These are phyloP conservation scores for Aspergillus neoniger DNA, from an alignment of 2,329 filamentous ascomycete species.

Conservation along the genomic window DNA sequence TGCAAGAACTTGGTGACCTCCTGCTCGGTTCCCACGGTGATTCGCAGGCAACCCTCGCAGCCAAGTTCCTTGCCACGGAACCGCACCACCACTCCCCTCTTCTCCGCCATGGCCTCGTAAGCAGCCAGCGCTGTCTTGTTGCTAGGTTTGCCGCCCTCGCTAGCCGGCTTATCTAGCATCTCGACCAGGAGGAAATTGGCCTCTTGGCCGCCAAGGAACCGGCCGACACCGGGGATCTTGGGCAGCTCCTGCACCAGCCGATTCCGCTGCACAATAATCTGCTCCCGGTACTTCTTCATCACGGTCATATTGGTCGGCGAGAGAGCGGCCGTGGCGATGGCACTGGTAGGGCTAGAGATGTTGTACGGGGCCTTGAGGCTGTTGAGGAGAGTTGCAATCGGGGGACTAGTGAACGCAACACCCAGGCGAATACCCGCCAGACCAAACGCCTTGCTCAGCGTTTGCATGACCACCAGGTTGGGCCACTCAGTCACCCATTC, in stretches of 20 bases:
- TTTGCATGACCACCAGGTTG: conserved; percentile 97
- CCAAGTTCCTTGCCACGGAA: conserved; percentile 92
- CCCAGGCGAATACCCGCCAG: conserved; percentile 91
- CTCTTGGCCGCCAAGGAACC: conserved; percentile 74
- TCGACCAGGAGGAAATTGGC: conserved; percentile 92
- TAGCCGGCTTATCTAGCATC: conserved; percentile 66
- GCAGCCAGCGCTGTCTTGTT: conserved; percentile 76
- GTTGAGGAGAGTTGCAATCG: conserved; percentile 80
- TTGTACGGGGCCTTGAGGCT: conserved; percentile 96
- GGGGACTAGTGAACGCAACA: conserved; percentile 74
- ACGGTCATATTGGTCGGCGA: conserved; percentile 65
- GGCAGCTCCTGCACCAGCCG: conserved; percentile 73
- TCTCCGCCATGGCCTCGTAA: conserved; percentile 83
- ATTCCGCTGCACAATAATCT: conserved; percentile 75
- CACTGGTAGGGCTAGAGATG: conserved; percentile 82
- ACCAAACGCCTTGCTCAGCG: conserved; percentile 95
- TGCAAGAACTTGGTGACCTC: conserved; percentile 79
- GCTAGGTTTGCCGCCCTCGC: conserved; percentile 67
- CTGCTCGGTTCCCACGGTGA: conserved; percentile 86
- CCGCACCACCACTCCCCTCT: conserved; percentile 84
- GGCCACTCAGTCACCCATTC: conserved; percentile 92
- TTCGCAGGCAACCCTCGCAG: conserved; percentile 82
- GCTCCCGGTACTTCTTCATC: conserved; percentile 71
- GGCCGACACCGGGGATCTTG: conserved; percentile 73
- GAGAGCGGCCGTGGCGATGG: conserved; percentile 74